Conservation (phyloP, 768 basidiomycete genomes). For the Collybia sp. region DNA sequence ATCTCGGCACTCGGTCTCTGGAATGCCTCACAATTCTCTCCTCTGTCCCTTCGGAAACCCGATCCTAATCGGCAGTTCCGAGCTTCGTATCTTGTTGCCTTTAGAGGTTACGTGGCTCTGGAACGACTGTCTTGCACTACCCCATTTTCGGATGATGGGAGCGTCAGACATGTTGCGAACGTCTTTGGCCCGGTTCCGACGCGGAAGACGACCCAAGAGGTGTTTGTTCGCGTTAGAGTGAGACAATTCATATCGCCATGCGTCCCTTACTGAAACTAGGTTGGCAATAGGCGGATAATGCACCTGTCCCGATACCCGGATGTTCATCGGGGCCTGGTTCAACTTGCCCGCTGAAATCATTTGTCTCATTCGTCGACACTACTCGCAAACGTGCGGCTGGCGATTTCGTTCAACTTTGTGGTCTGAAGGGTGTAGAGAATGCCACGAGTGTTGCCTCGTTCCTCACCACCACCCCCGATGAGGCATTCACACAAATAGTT, state of each 20-base stretch:
- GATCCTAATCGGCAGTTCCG: constrained; percentile 29
- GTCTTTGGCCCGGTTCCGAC: not conserved
- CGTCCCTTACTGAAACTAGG: not conserved
- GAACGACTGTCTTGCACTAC: constrained; percentile 32
- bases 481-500: too few species aligned
- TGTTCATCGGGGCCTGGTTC: constrained; percentile 34
- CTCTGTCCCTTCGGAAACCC: constrained; percentile 26
- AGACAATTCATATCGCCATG: constrained; percentile 4
- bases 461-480: constrained; percentile 12
- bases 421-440: constrained; percentile 18
- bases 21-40: constrained; percentile 36
- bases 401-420: constrained; percentile 32
- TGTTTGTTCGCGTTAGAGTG: constrained; percentile 34
- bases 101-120: constrained; percentile 35
- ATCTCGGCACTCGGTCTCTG: constrained; percentile 37
- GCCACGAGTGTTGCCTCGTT: constrained; percentile 20
- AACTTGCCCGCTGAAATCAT: constrained; percentile 30
- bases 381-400: constrained; percentile 21
- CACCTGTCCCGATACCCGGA: constrained; percentile 34
- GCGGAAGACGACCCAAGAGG: constrained; percentile 3
- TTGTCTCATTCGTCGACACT: constrained; percentile 23
- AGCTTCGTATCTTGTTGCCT: constrained; percentile 32
- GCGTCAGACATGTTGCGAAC: constrained; percentile 13
- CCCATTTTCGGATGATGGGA: not conserved
- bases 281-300: constrained; percentile 27